Evolutionary conservation across 805 yeast species (phyloP), one percentile per base, ranked within the genome.

Genomic region (Wickerhamiella alocasiicola): DNA sequence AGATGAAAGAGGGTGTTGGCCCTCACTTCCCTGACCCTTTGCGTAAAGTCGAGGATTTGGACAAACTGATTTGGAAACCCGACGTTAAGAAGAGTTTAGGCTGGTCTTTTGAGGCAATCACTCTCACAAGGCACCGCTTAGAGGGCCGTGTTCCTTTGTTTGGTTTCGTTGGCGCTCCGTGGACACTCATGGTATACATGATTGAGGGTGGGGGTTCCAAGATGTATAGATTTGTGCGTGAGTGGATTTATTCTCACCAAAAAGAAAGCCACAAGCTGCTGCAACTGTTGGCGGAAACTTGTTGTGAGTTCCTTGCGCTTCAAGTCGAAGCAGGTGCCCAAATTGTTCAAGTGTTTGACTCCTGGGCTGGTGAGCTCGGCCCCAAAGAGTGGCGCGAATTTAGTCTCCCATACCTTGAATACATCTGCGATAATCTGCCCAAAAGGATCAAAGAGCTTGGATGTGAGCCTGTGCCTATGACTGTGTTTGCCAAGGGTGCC

Each of bases 261-360:
- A 72, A 76, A 44, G 78, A 73, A 37, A 64, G 91, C 2, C 83
- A 82, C 52, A 59, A 65, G 50, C 64, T 91, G 44, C 66, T 91
- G 46, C 81, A 78, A 58, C 76, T 75, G 44, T 76, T 79, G 48
- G 80, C 96, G 18, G 88, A 83, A 46, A 84, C 81, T 21, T 91
- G 95, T 42, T 67, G 88, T 28, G 97, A 88, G 59, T 91, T 88
- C 56, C 69, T 91, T 54, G 94, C 94, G 3, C 81, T 78, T 54
- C 98, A 91, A 63, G 95, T 91, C 33, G 75, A 77, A 50, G 98
- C 98, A 1, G 98, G 98, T 51, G 97, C 97, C 26, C 98, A 91
- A 65, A 85, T 91, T 78, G 69, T 91, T 46, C 98, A 91, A 63
- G 85, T 91, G 26, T 91, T 91, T 56, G 98, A 91, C 57, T 81